phyloP scores from a whole-genome alignment of 1,284 basidiomycete species.

The Anthracocystis panici-leucophaei region DNA sequence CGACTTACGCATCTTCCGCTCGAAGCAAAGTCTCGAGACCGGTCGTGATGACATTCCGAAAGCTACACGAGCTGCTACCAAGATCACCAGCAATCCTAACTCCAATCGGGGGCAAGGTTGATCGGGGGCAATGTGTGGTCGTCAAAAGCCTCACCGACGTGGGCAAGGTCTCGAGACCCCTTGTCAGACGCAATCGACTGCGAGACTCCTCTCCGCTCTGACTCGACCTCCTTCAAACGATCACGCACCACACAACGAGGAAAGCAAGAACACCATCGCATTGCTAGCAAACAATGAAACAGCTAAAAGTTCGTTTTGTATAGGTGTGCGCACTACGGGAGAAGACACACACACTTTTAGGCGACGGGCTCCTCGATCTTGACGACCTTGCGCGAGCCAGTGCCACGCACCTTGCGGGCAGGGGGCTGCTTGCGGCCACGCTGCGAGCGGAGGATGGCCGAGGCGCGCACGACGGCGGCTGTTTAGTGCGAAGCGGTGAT shows the following conservation, averaged over 20 bases:
- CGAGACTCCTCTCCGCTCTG: not conserved
- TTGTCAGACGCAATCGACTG: not conserved
- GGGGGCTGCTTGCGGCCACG: slow-evolving; percentile 48
- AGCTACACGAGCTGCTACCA: no score
- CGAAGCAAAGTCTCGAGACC: no score
- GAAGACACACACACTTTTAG: slow-evolving; percentile 19
- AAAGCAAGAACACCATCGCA: slow-evolving; percentile 16
- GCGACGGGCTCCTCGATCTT: slow-evolving; percentile 41
- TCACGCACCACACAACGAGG: not conserved
- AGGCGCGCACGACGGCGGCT: slow-evolving; percentile 66
- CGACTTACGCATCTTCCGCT: no score
- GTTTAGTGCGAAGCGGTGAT: not conserved
- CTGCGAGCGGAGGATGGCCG: slow-evolving; percentile 64
- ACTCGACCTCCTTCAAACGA: not conserved
- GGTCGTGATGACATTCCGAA: no score
- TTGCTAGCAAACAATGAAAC: slow-evolving; percentile 10
- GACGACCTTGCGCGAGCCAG: slow-evolving; percentile 51
- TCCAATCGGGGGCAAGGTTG: no score
- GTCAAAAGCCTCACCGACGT: no score
- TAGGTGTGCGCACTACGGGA: not conserved
- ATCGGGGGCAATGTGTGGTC: no score
- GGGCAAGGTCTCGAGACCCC: no score
- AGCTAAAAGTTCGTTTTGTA: slow-evolving; percentile 15
- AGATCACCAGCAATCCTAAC: no score
- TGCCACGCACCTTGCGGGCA: slow-evolving; percentile 51